Evolutionary conservation across 352 stramenopile species (phyloP).

Genomic region (Globisporangium iwayamae): DNA sequence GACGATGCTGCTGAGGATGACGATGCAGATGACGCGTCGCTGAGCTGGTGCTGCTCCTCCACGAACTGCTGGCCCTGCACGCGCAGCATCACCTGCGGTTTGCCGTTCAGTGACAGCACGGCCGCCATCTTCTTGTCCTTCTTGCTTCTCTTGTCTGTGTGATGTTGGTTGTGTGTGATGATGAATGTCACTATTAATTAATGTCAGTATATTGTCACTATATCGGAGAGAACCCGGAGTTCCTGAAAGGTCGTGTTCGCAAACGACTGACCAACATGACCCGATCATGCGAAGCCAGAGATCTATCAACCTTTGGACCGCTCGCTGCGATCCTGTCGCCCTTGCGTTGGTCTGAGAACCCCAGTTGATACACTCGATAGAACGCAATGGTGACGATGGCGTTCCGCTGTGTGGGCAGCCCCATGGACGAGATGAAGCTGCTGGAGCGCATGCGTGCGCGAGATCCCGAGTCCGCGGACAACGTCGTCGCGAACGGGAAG

Average conservation of each 20-base stretch:
- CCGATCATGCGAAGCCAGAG: background rate
- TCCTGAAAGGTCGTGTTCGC: background rate
- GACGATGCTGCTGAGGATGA: background rate
- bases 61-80: slow-evolving; percentile 16
- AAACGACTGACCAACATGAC: background rate
- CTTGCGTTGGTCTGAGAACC: background rate
- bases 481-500: slow-evolving; percentile 62
- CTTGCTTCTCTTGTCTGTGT: background rate
- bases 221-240: background rate
- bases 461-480: slow-evolving; percentile 49
- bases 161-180: background rate
- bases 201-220: background rate
- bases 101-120: slow-evolving; percentile 62
- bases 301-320: background rate
- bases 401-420: slow-evolving; percentile 37
- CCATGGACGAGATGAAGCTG: slow-evolving; percentile 55
- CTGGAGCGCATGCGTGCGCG: slow-evolving; percentile 39
- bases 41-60: slow-evolving; percentile 12
- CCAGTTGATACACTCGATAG: background rate
- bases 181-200: background rate
- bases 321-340: background rate
- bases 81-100: slow-evolving; percentile 41
- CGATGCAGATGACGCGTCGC: background rate
- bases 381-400: slow-evolving; percentile 22
- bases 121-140: slow-evolving; percentile 16